These are phyloP conservation scores for Annulohypoxylon maeteangense DNA, from an alignment of 495 filamentous ascomycete genomes.

Conservation along the genomic window DNA sequence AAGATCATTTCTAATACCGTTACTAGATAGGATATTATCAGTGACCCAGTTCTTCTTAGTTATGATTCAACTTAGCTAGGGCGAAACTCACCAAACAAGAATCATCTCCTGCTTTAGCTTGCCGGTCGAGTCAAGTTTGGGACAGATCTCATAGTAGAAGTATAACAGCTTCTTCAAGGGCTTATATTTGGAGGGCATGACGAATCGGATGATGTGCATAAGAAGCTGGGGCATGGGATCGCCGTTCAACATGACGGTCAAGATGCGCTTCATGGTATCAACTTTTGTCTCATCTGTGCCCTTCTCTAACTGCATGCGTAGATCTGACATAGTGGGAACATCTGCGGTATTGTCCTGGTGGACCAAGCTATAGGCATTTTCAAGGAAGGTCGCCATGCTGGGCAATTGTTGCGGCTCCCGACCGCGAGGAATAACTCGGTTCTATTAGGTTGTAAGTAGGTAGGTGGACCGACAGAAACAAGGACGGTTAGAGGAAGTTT, in stretches of 20 bases:
- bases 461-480: background rate
- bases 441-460: conserved; percentile 14
- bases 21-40: conserved; percentile 64
- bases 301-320: conserved; percentile 95
- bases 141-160: conserved; percentile 99
- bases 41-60: conserved; percentile 4
- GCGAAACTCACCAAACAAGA: conserved; percentile 84
- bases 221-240: conserved; percentile 94
- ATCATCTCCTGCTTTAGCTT: conserved; percentile 99
- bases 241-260: conserved; percentile 97
- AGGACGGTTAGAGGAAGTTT: conserved; percentile 2
- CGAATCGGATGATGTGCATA: conserved; percentile 99
- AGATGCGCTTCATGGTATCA: conserved; percentile 97
- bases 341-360: conserved; percentile 95
- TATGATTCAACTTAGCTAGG: background rate
- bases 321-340: conserved; percentile 86
- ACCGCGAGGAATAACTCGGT: conserved; percentile 35
- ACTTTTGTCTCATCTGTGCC: conserved; percentile 96
- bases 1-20: conserved; percentile 96
- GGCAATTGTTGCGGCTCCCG: conserved; percentile 50
- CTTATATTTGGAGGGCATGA: conserved; percentile 98
- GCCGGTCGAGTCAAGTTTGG: conserved; percentile 88
- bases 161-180: conserved; percentile 98
- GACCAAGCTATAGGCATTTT: conserved; percentile 92
- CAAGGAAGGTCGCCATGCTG: conserved; percentile 94